Base-by-base conservation (phyloP, 805 yeast genomes). In the Torulaspora gathmanii region DNA sequence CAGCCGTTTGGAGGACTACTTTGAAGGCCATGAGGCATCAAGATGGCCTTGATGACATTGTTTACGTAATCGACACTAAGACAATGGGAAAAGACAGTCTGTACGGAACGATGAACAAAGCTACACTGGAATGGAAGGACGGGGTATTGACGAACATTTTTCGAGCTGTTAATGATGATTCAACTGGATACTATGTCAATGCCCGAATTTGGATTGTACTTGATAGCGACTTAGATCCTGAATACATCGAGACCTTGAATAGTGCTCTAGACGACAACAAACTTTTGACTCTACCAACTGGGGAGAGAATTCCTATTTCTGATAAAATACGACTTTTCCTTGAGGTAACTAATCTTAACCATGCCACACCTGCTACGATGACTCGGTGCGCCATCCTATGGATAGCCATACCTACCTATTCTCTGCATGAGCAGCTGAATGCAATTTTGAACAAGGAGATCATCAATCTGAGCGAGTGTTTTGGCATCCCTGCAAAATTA, bases 221-320 rank as follows among this genome's bases (percentile, higher is more conserved):
- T 58, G 97, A 91, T 64, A 95, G 97, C 31, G 96, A 88, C 55
- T 77, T 91, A 28, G 97, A 91, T 59, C 97, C 98, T 0, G 81
- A 79, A 31, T 91, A 97, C 95, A 87, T 87, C 1, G 98, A 91
- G 56, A 83, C 84, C 45, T 69, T 91, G 52, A 91, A 91, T 67
- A 84, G 95, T 68, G 93, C 89, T 8, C 70, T 91, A 13, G 98
- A 91, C 65, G 98, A 91, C 53, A 91, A 89, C 64, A 80, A 77
- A 51, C 52, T 84, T 1, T 65, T 91, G 33, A 89, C 97, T 0
- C 68, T 91, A 8, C 93, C 98, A 0, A 88, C 80, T 58, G 98
- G 98, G 31, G 98, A 91, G 60, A 75, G 96, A 17, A 59, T 91
- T 5, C 68, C 74, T 1, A 63, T 91, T 1, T 88, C 95, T 0